phyloP scores from a whole-genome alignment of 2,329 filamentous ascomycete genomes.

The Neonectria coccinea region DNA sequence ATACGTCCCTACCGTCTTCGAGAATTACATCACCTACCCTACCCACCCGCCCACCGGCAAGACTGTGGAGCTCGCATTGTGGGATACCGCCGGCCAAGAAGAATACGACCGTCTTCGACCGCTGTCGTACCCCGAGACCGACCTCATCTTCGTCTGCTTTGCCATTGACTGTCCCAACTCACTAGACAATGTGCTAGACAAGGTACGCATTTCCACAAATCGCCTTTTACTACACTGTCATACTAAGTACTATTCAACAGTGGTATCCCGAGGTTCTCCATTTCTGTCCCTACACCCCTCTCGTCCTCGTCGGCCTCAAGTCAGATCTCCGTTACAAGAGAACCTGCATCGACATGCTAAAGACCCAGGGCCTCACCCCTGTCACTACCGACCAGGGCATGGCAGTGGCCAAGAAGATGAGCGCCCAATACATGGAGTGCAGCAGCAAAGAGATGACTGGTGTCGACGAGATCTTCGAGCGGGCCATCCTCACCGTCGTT shows the following conservation, averaged over 20 bases:
- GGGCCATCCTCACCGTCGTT: constrained; percentile 90
- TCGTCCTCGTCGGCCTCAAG: constrained; percentile 96
- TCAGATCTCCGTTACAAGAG: constrained; percentile 95
- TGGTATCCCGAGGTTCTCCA: constrained; percentile 99
- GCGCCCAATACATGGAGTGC: constrained; percentile 96
- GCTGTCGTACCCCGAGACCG: constrained; percentile 97
- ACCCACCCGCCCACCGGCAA: constrained; percentile 89
- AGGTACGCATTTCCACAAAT: constrained; percentile 68
- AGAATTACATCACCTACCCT: constrained; percentile 99
- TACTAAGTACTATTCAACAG: constrained; percentile 59
- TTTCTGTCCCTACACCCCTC: constrained; percentile 96
- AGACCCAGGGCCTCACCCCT: constrained; percentile 95
- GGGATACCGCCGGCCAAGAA: constrained; percentile 98
- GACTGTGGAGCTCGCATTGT: constrained; percentile 94
- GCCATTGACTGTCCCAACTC: constrained; percentile 99
- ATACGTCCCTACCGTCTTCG: constrained; percentile 99
- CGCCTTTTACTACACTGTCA: constrained; percentile 36
- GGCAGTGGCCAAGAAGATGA: constrained; percentile 92
- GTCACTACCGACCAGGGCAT: constrained; percentile 92
- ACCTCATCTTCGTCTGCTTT: constrained; percentile 98
- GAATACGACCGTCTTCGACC: constrained; percentile 97
- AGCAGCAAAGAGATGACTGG: constrained; percentile 97
- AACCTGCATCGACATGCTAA: constrained; percentile 98
- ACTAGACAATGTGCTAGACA: constrained; percentile 98
- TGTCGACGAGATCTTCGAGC: constrained; percentile 95